Evolutionary conservation across 2,329 filamentous ascomycete species (phyloP).

Genomic region (Coniella vitis): DNA sequence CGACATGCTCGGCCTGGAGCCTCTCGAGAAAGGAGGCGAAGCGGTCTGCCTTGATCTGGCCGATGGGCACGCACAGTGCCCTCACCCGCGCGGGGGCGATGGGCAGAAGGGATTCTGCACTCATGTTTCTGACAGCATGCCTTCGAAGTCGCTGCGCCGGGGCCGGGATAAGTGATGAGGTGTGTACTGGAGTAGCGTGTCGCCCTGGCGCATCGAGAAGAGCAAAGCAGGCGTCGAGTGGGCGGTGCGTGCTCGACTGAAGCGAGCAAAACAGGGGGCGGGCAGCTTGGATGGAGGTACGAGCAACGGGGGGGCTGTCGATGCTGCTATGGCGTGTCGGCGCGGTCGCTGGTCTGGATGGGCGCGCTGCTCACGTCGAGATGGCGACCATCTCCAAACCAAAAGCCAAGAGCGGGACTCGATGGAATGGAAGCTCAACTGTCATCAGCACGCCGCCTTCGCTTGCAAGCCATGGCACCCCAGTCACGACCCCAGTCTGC

Average conservation of each 20-base stretch:
- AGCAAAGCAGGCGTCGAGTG: background rate
- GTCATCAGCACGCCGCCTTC: conserved; percentile 9
- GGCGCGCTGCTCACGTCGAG: conserved; percentile 6
- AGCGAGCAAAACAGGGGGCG: background rate
- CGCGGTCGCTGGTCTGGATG: conserved; percentile 8
- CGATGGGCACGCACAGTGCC: conserved; percentile 79
- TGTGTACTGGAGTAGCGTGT: background rate
- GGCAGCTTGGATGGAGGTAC: background rate
- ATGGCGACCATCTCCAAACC: background rate
- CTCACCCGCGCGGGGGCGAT: conserved; percentile 87
- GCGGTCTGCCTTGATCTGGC: conserved; percentile 73
- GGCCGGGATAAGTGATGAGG: conserved; percentile 5
- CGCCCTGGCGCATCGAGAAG: background rate
- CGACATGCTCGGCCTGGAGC: conserved; percentile 70
- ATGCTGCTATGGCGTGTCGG: background rate
- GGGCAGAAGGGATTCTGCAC: conserved; percentile 81
- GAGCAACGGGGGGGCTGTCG: background rate
- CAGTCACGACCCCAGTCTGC: background rate
- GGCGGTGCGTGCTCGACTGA: background rate
- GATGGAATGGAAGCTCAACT: conserved; percentile 10
- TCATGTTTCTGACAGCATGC: conserved; percentile 47
- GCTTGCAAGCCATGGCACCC: background rate
- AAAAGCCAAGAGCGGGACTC: conserved; percentile 1
- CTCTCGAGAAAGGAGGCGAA: conserved; percentile 75
- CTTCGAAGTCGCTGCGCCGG: background rate